Evolutionary conservation across 805 yeast genomes (phyloP).

Genomic region (Grigorovia jiainica): DNA sequence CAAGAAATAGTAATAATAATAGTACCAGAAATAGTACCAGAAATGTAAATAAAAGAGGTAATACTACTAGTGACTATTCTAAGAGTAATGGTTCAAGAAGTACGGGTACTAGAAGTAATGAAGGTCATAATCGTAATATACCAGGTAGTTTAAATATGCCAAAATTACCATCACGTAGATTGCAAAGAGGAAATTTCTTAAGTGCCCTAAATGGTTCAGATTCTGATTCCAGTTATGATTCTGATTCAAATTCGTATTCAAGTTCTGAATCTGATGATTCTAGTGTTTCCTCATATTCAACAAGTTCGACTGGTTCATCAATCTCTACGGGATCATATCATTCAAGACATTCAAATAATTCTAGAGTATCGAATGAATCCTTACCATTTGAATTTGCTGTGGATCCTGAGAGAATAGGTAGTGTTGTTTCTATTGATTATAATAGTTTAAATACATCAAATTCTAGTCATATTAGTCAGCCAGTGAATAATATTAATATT

Average conservation of each 20-base stretch:
- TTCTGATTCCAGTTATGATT: slow-evolving; percentile 1
- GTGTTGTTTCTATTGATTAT: slow-evolving; percentile 12
- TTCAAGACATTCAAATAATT: background rate
- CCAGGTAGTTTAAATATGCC: background rate
- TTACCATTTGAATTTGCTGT: slow-evolving; percentile 23
- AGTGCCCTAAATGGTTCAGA: slow-evolving; percentile 3
- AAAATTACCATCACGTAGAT: slow-evolving; percentile 1
- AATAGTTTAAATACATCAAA: background rate
- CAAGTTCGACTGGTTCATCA: background rate
- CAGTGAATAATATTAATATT: no score
- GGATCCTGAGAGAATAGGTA: slow-evolving; percentile 18
- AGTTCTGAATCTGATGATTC: background rate
- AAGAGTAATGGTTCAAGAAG: background rate
- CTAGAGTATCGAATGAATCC: slow-evolving; percentile 4
- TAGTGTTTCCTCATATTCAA: slow-evolving; percentile 1
- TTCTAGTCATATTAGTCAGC: no score
- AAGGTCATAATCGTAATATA: background rate
- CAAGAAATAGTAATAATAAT: background rate
- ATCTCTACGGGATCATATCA: background rate
- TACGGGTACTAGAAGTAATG: no score
- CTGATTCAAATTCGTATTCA: background rate
- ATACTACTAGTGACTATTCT: background rate
- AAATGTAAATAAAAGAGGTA: background rate
- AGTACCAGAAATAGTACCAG: background rate
- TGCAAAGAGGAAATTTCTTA: slow-evolving; percentile 5